These are phyloP conservation scores for Austropuccinia psidii DNA, from an alignment of 1,284 basidiomycete genomes.

Conservation along the genomic window DNA sequence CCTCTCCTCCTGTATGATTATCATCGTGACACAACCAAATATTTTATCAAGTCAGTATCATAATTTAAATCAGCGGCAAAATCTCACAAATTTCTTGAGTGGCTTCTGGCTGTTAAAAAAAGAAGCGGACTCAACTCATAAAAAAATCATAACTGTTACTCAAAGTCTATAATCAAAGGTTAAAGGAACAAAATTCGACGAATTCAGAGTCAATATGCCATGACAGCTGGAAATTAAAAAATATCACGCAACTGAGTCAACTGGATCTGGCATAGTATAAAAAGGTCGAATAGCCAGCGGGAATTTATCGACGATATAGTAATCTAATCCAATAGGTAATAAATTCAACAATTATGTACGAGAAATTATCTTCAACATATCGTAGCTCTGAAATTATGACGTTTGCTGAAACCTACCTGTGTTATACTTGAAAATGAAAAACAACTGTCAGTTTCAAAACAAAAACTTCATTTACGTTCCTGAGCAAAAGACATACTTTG, in stretches of 20 bases:
- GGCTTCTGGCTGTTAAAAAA: background rate
- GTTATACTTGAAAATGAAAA: too few species aligned
- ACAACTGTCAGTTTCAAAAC: too few species aligned
- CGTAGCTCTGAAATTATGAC: too few species aligned
- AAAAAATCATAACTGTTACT: constrained; percentile 37
- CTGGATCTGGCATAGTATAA: constrained; percentile 94
- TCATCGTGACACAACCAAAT: background rate
- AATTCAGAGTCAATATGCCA: too few species aligned
- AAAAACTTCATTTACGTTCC: constrained; percentile 86
- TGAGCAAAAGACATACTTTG: constrained; percentile 44
- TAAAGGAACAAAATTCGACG: too few species aligned
- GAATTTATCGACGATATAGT: constrained; percentile 97
- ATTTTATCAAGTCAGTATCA: background rate
- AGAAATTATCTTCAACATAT: constrained; percentile 59
- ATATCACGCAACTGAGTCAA: constrained; percentile 61
- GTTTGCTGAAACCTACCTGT: too few species aligned
- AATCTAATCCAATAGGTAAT: constrained; percentile 76
- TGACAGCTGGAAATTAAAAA: too few species aligned
- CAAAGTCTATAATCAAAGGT: background rate
- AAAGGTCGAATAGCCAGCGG: constrained; percentile 86
- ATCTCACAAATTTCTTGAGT: background rate
- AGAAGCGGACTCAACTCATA: constrained; percentile 26
- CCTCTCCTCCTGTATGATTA: constrained; percentile 44
- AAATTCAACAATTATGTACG: constrained; percentile 62
- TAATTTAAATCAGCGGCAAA: background rate